These are phyloP conservation scores for Phymatotrichopsis omnivora DNA, from an alignment of 2,329 filamentous ascomycete genomes.

Conservation along the genomic window DNA sequence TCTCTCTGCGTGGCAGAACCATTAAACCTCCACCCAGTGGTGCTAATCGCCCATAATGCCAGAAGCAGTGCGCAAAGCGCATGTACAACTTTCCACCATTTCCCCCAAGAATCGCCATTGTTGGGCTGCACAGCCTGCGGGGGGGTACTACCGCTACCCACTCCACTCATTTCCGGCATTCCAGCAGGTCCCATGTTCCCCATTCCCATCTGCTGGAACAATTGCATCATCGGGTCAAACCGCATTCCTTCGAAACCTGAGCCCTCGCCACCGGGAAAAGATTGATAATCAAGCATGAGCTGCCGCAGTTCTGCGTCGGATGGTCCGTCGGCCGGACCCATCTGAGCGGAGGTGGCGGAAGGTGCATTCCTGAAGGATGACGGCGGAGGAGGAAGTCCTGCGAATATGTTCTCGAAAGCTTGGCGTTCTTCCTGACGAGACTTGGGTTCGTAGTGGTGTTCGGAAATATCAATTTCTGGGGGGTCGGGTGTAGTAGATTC, in stretches of 20 bases:
- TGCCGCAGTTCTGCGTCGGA: slow-evolving; percentile 54
- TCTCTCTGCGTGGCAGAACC: slow-evolving; percentile 25
- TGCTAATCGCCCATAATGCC: slow-evolving; percentile 25
- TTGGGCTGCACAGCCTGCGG: slow-evolving; percentile 15
- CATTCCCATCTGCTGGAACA: slow-evolving; percentile 62
- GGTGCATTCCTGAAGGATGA: slow-evolving; percentile 30
- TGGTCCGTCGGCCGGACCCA: slow-evolving; percentile 32
- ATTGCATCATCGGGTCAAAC: slow-evolving; percentile 62
- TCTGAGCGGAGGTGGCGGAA: slow-evolving; percentile 12
- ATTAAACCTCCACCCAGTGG: slow-evolving; percentile 24
- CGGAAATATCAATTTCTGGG: slow-evolving; percentile 69
- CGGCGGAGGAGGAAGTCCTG: slow-evolving; percentile 22
- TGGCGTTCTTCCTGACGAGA: slow-evolving; percentile 48
- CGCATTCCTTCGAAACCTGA: slow-evolving; percentile 40
- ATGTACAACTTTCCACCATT: slow-evolving; percentile 29
- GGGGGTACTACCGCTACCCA: slow-evolving; percentile 33
- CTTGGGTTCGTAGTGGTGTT: slow-evolving; percentile 55
- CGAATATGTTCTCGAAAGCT: slow-evolving; percentile 25
- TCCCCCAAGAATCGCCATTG: slow-evolving; percentile 21
- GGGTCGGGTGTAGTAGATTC: slow-evolving; percentile 44
- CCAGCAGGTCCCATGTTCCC: slow-evolving; percentile 34
- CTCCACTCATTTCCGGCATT: slow-evolving; percentile 35
- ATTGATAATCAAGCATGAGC: slow-evolving; percentile 44
- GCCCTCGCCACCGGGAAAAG: slow-evolving; percentile 12
- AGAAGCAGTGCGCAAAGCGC: slow-evolving; percentile 27